phyloP scores from a whole-genome alignment of 345 rosid species.

The Capsella bursapastoris region DNA sequence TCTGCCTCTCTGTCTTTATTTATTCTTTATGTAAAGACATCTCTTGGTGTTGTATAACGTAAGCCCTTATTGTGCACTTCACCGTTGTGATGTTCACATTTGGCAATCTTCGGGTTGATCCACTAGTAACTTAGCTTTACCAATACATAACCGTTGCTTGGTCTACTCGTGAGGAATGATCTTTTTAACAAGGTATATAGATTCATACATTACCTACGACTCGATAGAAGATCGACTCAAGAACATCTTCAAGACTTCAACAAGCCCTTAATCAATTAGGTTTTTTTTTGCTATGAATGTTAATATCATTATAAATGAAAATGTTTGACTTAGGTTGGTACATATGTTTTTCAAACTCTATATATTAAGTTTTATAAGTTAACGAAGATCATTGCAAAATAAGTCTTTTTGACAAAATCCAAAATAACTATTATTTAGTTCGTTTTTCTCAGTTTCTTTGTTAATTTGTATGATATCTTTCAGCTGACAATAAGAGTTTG shows the following conservation, averaged over 20 bases:
- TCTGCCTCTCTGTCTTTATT: conserved; percentile 9
- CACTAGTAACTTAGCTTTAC: neutral
- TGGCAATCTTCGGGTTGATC: neutral
- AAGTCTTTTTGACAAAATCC: neutral
- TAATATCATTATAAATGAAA: too few species aligned
- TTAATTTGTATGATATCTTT: neutral
- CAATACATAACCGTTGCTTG: neutral
- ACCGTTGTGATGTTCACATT: neutral
- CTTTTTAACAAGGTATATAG: neutral
- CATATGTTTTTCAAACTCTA: too few species aligned
- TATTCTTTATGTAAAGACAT: neutral
- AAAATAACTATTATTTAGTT: neutral
- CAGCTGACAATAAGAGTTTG: neutral
- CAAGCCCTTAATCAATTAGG: too few species aligned
- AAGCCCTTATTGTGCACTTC: conserved; percentile 13
- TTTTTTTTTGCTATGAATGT: too few species aligned
- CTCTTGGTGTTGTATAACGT: neutral
- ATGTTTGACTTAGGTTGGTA: too few species aligned
- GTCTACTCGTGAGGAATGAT: neutral
- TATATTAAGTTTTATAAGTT: too few species aligned
- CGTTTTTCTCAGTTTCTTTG: neutral
- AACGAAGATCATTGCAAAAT: too few species aligned
- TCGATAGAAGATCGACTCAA: too few species aligned
- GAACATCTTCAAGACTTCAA: too few species aligned
- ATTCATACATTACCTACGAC: neutral